Evolutionary conservation across 148 eudicot genomes (phyloP).

Genomic region (Diospyros kaki): DNA sequence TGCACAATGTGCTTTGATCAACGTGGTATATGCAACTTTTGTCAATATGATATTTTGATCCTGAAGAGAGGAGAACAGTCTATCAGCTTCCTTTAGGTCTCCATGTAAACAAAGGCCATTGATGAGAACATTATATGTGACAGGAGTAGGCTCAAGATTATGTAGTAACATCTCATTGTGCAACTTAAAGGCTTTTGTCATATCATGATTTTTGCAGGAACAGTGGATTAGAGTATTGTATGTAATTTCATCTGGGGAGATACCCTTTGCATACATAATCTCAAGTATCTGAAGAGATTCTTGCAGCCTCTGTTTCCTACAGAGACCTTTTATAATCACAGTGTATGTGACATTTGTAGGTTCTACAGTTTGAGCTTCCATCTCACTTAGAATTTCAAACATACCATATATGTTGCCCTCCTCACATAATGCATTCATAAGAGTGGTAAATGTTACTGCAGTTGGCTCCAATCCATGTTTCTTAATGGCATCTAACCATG

Average conservation of each 20-base stretch:
- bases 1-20: constrained; percentile 83
- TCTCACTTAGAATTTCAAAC: constrained; percentile 49
- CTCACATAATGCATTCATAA: constrained; percentile 63
- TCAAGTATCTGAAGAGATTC: constrained; percentile 42
- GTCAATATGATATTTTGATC: constrained; percentile 41
- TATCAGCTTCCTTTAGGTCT: constrained; percentile 53
- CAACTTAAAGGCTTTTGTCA: constrained; percentile 43
- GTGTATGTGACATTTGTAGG: constrained; percentile 76
- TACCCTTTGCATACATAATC: constrained; percentile 47
- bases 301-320: constrained; percentile 44
- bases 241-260: constrained; percentile 58
- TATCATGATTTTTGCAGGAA: constrained; percentile 46
- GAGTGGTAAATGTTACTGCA: constrained; percentile 66
- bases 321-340: constrained; percentile 62
- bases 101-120: constrained; percentile 63
- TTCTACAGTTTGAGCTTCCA: constrained; percentile 40
- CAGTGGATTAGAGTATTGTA: constrained; percentile 71
- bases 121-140: constrained; percentile 70
- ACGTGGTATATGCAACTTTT: constrained; percentile 59
- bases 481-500: constrained; percentile 42
- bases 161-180: constrained; percentile 47
- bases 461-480: constrained; percentile 50
- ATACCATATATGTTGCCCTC: constrained; percentile 34
- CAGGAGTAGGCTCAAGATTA: constrained; percentile 50
- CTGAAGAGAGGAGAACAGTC: constrained; percentile 39